These are phyloP conservation scores for Fomitopsis serialis DNA, from an alignment of 768 basidiomycete species.

Conservation along the genomic window DNA sequence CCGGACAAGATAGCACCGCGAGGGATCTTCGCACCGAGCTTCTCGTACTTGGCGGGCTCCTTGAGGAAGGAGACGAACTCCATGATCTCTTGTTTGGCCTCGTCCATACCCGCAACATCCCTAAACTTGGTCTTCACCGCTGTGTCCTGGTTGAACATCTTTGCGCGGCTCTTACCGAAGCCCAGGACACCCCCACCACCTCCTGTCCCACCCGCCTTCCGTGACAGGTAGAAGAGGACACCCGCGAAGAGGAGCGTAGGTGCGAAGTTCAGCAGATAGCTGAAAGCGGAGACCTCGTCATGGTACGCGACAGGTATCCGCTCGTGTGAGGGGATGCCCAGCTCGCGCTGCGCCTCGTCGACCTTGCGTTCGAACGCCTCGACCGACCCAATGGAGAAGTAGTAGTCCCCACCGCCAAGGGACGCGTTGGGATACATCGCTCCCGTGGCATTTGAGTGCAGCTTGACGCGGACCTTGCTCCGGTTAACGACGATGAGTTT, in stretches of 20 bases:
- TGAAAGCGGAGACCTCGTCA: constrained; percentile 84
- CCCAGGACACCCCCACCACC: constrained; percentile 84
- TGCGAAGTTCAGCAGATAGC: constrained; percentile 82
- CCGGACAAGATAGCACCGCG: constrained; percentile 93
- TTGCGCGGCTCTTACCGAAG: constrained; percentile 93
- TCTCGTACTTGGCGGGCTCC: constrained; percentile 91
- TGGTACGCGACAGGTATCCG: constrained; percentile 96
- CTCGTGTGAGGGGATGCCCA: constrained; percentile 87
- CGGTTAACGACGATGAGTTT: constrained; percentile 90
- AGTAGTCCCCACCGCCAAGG: constrained; percentile 59
- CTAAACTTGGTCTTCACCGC: constrained; percentile 91
- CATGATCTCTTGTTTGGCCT: constrained; percentile 99
- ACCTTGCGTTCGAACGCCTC: constrained; percentile 96
- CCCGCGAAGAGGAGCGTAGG: constrained; percentile 93
- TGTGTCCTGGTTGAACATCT: constrained; percentile 95
- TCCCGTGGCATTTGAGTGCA: constrained; percentile 86
- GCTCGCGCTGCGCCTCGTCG: constrained; percentile 87
- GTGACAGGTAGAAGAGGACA: constrained; percentile 82
- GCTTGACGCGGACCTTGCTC: constrained; percentile 82
- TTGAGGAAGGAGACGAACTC: constrained; percentile 99
- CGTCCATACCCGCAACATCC: constrained; percentile 99
- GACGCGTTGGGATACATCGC: constrained; percentile 64
- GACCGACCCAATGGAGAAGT: constrained; percentile 96
- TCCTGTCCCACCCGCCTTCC: constrained; percentile 56
- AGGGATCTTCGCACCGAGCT: constrained; percentile 95